Conservation (phyloP, 306 rosid species). For the Glycine tomentella region DNA sequence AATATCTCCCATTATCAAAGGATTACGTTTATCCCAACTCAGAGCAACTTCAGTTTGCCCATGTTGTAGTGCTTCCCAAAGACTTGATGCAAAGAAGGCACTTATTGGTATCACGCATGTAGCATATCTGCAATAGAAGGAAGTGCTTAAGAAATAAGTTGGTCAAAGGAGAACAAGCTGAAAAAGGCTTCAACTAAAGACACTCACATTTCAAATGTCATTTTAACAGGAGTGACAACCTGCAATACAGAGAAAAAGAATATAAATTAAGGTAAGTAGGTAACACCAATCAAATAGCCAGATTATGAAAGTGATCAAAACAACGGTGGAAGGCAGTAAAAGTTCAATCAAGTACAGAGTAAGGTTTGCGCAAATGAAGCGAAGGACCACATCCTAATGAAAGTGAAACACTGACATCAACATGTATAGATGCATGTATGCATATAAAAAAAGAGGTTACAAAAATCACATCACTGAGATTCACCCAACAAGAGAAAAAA, state of each 20-base stretch:
- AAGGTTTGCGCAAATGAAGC: not conserved
- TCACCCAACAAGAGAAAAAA: not conserved
- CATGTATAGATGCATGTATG: not conserved
- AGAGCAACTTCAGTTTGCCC: constrained; percentile 9
- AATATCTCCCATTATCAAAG: constrained; percentile 1
- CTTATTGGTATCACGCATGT: constrained; percentile 94
- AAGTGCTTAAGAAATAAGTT: constrained; percentile 24
- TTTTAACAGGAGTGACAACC: constrained; percentile 93
- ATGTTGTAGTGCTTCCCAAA: constrained; percentile 69
- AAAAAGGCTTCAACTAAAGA: constrained; percentile 15
- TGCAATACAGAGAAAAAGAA: constrained; percentile 53
- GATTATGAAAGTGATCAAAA: not conserved
- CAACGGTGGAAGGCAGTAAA: constrained; percentile 5
- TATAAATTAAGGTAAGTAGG: not conserved
- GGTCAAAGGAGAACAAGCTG: constrained; percentile 14
- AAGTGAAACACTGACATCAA: constrained; percentile 15
- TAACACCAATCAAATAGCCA: constrained; percentile 21
- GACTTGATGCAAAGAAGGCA: constrained; percentile 97
- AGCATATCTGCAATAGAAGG: constrained; percentile 73
- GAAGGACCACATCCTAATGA: not conserved
- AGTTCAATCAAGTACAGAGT: constrained; percentile 4
- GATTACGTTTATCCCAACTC: not conserved
- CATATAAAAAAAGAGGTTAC: not conserved
- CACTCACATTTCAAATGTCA: constrained; percentile 95
- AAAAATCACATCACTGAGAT: constrained; percentile 11